Percentiles rank a stretch among this genome's conserved stretches.
phyloP scores from a whole-genome alignment of 2,329 filamentous ascomycete genomes.

The Coniochaeta sp. region DNA sequence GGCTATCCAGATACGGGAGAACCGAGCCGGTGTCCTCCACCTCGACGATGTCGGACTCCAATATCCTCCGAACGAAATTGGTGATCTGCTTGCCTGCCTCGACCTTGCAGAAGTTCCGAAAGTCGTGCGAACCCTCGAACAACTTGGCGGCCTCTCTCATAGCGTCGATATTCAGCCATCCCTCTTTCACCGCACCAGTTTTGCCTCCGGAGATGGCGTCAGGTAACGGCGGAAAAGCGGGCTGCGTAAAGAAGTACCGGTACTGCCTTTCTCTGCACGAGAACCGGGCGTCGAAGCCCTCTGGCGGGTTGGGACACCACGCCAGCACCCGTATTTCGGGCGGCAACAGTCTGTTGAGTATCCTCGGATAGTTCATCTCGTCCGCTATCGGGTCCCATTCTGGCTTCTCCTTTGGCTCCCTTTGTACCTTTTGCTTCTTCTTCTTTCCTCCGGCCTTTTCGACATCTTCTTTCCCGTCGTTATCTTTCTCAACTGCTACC shows the following conservation, averaged over 20 bases:
- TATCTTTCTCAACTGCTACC: slow-evolving; percentile 8
- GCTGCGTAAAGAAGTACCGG: slow-evolving; percentile 96
- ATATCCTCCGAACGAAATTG: slow-evolving; percentile 74
- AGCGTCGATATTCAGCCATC: slow-evolving; percentile 78
- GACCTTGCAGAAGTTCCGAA: slow-evolving; percentile 94
- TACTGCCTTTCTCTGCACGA: slow-evolving; percentile 88
- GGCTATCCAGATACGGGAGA: slow-evolving; percentile 45
- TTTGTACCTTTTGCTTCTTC: slow-evolving; percentile 1
- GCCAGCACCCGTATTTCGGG: slow-evolving; percentile 85
- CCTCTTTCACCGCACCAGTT: slow-evolving; percentile 40
- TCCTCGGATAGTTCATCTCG: slow-evolving; percentile 75
- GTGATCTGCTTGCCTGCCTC: slow-evolving; percentile 84
- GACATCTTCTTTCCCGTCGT: no score
- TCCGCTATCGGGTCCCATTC: slow-evolving; percentile 53
- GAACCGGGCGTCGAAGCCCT: slow-evolving; percentile 83
- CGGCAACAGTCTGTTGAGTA: slow-evolving; percentile 83
- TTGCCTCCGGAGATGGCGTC: slow-evolving; percentile 32
- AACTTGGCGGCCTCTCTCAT: slow-evolving; percentile 78
- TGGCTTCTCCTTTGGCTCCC: slow-evolving; percentile 13
- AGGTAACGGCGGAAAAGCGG: slow-evolving; percentile 68
- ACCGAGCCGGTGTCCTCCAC: slow-evolving; percentile 48
- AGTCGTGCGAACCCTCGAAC: slow-evolving; percentile 83
- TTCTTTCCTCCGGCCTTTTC: background rate
- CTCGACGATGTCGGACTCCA: slow-evolving; percentile 70
- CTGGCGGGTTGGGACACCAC: slow-evolving; percentile 80